Evolutionary conservation across 306 rosid genomes (phyloP), one percentile per base, ranked within the genome.

Genomic region (Castanea sativa): DNA sequence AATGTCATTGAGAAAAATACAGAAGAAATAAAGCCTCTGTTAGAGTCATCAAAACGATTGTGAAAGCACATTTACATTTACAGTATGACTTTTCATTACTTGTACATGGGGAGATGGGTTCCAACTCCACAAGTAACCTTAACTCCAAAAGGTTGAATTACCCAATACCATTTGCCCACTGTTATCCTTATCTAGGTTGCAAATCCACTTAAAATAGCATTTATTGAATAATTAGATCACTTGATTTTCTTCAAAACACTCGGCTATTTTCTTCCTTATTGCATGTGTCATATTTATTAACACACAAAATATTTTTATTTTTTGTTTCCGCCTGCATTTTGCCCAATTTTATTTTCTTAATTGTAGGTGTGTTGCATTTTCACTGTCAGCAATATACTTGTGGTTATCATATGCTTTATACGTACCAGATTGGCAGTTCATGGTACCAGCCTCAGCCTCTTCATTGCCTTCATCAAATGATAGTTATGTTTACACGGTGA

Each of bases 351-450:
- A 53, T 57, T 77, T 73, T 76, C 65, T 83, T 79, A 45, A 63
- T 68, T 81, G 86, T 79, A 94, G 98, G 98, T 84, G 87, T 81
- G 38, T 81, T 70, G 83, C 84, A 13, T 67, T 85, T 79, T 80
- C 82, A 41, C 80, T 94, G 83, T 84, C 88, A 83, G 89, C 93
- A 18, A 64, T 91, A 76, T 90, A 94, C 84, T 73, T 88, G 11
- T 94, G 82, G 72, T 80, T 94, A 67, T 79, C 84, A 32, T 88
- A 92, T 85, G 97, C 97, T 76, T 73, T 94, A 32, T 91, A 89
- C 75, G 98, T 94, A 73, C 97, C 98, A 60, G 94, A 94, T 88
- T 94, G 98, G 98, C 89, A 94, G 73, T 92, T 94, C 51, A 70
- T 76, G 69, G 84, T 58, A 63, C 78, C 86, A 9, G 68, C 78